phyloP scores from a whole-genome alignment of 1,139 yeast genomes.

The Schwanniomyces etchellsii region DNA sequence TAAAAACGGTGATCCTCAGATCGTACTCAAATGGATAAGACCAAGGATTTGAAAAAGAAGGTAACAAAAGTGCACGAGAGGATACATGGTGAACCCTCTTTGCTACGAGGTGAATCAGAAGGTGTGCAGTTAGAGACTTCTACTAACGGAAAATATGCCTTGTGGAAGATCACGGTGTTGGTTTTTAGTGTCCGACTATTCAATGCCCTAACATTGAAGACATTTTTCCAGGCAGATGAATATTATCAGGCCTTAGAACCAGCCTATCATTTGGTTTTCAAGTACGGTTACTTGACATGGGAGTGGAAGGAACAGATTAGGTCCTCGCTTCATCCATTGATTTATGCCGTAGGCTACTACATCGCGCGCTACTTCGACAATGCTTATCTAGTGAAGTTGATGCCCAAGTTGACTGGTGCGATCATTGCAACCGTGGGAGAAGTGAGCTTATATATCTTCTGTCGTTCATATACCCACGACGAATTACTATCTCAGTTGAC shows the following conservation, averaged over 20 bases:
- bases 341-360: slow-evolving; percentile 47
- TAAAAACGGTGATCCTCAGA: too few species aligned
- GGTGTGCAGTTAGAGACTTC: background rate
- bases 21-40: too few species aligned
- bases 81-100: too few species aligned
- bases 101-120: background rate
- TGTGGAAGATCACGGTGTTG: slow-evolving; percentile 1
- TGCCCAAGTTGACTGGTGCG: slow-evolving; percentile 71
- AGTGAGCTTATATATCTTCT: slow-evolving; percentile 47
- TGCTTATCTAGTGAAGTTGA: slow-evolving; percentile 11
- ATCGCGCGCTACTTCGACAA: slow-evolving; percentile 11
- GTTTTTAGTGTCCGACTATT: slow-evolving; percentile 35
- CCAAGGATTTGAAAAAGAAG: too few species aligned
- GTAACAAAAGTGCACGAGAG: too few species aligned
- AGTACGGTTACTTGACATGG: slow-evolving; percentile 89
- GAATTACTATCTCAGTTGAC: slow-evolving; percentile 40
- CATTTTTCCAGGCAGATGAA: slow-evolving; percentile 96
- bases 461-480: slow-evolving; percentile 29
- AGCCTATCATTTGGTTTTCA: slow-evolving; percentile 70
- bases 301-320: slow-evolving; percentile 81
- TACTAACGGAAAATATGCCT: too few species aligned
- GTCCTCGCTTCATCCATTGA: slow-evolving; percentile 72
- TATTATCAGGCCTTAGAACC: slow-evolving; percentile 92
- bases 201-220: slow-evolving; percentile 58
- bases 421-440: slow-evolving; percentile 72